Percentiles rank a stretch among this genome's conserved stretches.
Evolutionary conservation across 768 basidiomycete genomes (phyloP).

Genomic region (Trametes sanguinea): DNA sequence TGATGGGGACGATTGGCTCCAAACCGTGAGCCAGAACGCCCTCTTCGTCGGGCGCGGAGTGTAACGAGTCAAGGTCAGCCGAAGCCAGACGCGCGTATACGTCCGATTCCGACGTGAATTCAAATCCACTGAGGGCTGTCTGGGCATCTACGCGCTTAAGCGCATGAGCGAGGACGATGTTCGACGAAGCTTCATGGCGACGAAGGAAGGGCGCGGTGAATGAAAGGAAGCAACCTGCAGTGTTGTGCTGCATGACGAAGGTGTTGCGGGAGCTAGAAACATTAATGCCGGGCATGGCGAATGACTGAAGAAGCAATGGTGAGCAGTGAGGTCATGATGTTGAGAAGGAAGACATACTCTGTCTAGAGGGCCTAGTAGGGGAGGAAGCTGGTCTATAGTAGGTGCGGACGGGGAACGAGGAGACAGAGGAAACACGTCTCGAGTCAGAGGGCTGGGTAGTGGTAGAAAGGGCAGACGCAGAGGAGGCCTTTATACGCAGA

Average conservation of each 20-base stretch:
- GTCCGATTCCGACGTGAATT: slow-evolving; percentile 39
- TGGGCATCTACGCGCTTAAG: slow-evolving; percentile 44
- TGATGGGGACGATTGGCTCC: slow-evolving; percentile 39
- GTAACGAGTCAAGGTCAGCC: slow-evolving; percentile 28
- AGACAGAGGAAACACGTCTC: background rate
- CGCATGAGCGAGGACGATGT: slow-evolving; percentile 55
- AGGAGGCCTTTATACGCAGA: slow-evolving; percentile 15
- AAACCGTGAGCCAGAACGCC: slow-evolving; percentile 53
- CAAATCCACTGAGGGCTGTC: slow-evolving; percentile 38
- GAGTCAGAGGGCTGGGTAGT: slow-evolving; percentile 3
- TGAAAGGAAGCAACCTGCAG: slow-evolving; percentile 44
- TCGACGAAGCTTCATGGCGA: slow-evolving; percentile 49
- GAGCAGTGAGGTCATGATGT: background rate
- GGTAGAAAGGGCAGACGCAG: background rate
- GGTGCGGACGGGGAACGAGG: background rate
- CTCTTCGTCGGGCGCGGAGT: slow-evolving; percentile 25
- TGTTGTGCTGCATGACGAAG: slow-evolving; percentile 41
- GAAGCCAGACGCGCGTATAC: slow-evolving; percentile 29
- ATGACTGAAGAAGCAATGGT: slow-evolving; percentile 2
- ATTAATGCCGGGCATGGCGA: slow-evolving; percentile 37
- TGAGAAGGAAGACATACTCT: background rate
- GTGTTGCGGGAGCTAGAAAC: slow-evolving; percentile 26
- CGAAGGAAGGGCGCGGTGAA: slow-evolving; percentile 44
- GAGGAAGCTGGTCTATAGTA: background rate
- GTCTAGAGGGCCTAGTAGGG: background rate